These are phyloP conservation scores for Tephrocybe sp. DNA, from an alignment of 768 basidiomycete species.

Conservation along the genomic window DNA sequence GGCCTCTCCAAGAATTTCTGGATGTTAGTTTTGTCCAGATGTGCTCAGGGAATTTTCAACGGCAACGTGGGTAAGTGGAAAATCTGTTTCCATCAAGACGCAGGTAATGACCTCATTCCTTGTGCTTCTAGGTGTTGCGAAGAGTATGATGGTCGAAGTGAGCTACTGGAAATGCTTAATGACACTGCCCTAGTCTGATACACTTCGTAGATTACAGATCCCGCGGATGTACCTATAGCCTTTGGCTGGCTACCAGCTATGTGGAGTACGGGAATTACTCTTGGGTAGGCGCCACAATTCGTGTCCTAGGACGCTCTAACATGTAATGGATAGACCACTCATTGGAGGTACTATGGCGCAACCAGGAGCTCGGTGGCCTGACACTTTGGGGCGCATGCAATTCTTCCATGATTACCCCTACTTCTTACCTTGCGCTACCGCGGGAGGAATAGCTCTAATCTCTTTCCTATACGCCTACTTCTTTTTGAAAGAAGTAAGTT, in stretches of 20 bases:
- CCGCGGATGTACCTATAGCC: conserved; percentile 12
- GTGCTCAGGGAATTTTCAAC: conserved; percentile 25
- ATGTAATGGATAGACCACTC: conserved; percentile 16
- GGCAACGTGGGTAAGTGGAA: conserved; percentile 24
- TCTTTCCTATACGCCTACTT: conserved; percentile 19
- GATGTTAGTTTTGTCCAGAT: conserved; percentile 25
- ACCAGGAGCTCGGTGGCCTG: conserved; percentile 26
- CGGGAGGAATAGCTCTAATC: conserved; percentile 16
- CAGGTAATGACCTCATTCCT: neutral
- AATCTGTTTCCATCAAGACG: neutral
- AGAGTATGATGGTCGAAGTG: conserved; percentile 17
- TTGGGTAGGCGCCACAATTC: conserved; percentile 18
- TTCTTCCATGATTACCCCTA: conserved; percentile 30
- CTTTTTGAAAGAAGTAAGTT: conserved; percentile 24
- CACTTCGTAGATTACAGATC: conserved; percentile 11
- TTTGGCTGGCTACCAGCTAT: conserved; percentile 20
- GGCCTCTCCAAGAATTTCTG: conserved; percentile 30
- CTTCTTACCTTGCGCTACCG: conserved; percentile 26
- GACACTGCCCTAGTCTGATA: neutral
- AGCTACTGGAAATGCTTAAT: neutral
- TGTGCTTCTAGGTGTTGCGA: conserved; percentile 10
- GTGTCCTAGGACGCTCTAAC: neutral
- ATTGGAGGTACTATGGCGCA: conserved; percentile 28
- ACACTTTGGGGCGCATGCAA: conserved; percentile 19
- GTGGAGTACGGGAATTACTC: conserved; percentile 23